These are phyloP conservation scores for Nannochloropsis salina DNA, from an alignment of 108 stramenopile species.

Conservation along the genomic window DNA sequence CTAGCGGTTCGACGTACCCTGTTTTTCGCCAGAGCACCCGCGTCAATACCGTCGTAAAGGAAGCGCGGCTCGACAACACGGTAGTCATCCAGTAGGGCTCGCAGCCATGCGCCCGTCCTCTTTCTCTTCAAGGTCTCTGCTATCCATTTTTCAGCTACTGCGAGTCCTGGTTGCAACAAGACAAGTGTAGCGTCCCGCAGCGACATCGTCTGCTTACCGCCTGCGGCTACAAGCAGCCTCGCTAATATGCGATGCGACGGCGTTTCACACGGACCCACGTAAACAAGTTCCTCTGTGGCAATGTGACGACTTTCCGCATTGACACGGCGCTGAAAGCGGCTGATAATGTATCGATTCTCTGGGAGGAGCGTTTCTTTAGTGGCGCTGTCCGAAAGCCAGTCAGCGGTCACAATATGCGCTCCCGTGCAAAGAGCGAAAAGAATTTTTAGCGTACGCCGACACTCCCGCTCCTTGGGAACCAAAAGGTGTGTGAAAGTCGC, in stretches of 20 bases:
- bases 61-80: neutral
- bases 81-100: neutral
- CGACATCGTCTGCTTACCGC: neutral
- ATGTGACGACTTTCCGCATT: neutral
- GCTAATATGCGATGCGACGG: constrained; percentile 3
- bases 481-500: neutral
- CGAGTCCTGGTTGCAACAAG: neutral
- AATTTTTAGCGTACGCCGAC: neutral
- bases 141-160: neutral
- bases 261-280: neutral
- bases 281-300: neutral
- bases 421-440: constrained; percentile 19
- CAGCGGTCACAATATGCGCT: neutral
- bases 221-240: neutral
- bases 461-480: neutral
- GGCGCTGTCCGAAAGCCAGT: constrained; percentile 2
- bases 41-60: neutral
- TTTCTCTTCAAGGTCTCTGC: neutral
- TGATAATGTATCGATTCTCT: neutral
- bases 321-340: neutral
- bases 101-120: constrained; percentile 1
- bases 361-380: neutral
- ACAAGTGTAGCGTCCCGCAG: constrained; percentile 14
- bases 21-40: neutral
- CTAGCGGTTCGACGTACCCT: neutral